A percentile compares a stretch with the other conserved stretches of the same genome.
phyloP scores from a whole-genome alignment of 257 asterid genomes.

The Perilla frutescens region DNA sequence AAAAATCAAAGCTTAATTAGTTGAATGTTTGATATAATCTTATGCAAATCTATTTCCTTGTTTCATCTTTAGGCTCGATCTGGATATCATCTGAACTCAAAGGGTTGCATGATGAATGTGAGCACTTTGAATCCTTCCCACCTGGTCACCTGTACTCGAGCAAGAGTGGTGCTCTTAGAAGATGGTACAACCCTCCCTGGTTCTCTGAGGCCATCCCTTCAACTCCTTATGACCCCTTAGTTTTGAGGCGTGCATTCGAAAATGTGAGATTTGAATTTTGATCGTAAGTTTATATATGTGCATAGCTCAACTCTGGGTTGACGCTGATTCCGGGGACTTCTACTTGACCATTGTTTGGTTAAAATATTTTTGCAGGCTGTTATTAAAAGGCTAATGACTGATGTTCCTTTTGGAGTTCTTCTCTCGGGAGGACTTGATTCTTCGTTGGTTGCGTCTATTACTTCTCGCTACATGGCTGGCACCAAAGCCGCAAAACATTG shows the following conservation, averaged over 20 bases:
- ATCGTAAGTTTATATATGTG: neutral
- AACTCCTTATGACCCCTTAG: constrained; percentile 80
- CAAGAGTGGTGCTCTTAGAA: constrained; percentile 67
- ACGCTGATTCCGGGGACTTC: neutral
- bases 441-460: constrained; percentile 85
- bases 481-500: constrained; percentile 88
- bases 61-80: constrained; percentile 66
- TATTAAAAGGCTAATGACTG: constrained; percentile 91
- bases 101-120: constrained; percentile 88
- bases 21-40: neutral
- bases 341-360: constrained; percentile 3
- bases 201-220: constrained; percentile 87
- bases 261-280: constrained; percentile 50
- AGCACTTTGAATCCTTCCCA: constrained; percentile 89
- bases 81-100: constrained; percentile 95
- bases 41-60: neutral
- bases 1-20: neutral
- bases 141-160: constrained; percentile 95
- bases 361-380: constrained; percentile 70
- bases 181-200: constrained; percentile 97
- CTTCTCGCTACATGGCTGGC: constrained; percentile 87
- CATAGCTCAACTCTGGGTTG: neutral
- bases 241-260: constrained; percentile 83
- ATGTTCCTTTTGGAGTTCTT: constrained; percentile 97
- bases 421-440: constrained; percentile 98